A percentile compares a stretch with the other conserved stretches of the same genome.
Evolutionary conservation across 495 filamentous ascomycete genomes (phyloP).

Genomic region (Arthonia radiata): DNA sequence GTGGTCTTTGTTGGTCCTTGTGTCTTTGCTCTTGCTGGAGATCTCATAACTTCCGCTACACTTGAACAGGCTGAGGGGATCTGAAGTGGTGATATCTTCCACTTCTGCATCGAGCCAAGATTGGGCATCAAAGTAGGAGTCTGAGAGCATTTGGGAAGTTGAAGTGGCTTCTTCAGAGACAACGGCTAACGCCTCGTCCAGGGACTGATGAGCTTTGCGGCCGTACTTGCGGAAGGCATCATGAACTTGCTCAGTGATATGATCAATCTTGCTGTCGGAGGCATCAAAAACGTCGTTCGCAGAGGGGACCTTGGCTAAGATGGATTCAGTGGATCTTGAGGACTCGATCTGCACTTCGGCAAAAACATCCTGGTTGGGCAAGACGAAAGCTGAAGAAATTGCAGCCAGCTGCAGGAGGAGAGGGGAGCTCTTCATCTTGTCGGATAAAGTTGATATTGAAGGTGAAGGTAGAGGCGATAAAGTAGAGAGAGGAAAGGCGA

Average conservation of each 20-base stretch:
- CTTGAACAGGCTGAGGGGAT: constrained; percentile 9
- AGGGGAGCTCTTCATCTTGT: constrained; percentile 20
- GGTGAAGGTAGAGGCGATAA: no score
- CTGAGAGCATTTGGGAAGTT: constrained; percentile 13
- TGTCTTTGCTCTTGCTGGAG: constrained; percentile 2
- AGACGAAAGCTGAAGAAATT: constrained; percentile 29
- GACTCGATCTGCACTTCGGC: constrained; percentile 17
- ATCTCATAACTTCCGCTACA: constrained; percentile 7
- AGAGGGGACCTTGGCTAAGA: constrained; percentile 15
- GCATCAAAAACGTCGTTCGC: constrained; percentile 13
- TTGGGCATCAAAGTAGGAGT: constrained; percentile 17
- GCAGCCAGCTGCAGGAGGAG: constrained; percentile 27
- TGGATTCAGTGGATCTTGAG: constrained; percentile 8
- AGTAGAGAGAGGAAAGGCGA: no score
- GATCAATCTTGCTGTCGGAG: constrained; percentile 2
- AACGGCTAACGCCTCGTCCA: constrained; percentile 21
- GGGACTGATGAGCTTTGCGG: constrained; percentile 15
- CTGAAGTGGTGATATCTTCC: constrained; percentile 7
- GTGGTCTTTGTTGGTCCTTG: constrained; percentile 12
- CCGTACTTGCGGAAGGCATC: constrained; percentile 13
- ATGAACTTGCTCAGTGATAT: constrained; percentile 7
- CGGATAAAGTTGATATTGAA: no score
- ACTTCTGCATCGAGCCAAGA: constrained; percentile 16
- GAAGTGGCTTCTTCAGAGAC: constrained; percentile 13
- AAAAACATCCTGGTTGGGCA: constrained; percentile 26